Base-by-base conservation (phyloP, 495 filamentous ascomycete species). In the Clohesyomyces aquaticus region DNA sequence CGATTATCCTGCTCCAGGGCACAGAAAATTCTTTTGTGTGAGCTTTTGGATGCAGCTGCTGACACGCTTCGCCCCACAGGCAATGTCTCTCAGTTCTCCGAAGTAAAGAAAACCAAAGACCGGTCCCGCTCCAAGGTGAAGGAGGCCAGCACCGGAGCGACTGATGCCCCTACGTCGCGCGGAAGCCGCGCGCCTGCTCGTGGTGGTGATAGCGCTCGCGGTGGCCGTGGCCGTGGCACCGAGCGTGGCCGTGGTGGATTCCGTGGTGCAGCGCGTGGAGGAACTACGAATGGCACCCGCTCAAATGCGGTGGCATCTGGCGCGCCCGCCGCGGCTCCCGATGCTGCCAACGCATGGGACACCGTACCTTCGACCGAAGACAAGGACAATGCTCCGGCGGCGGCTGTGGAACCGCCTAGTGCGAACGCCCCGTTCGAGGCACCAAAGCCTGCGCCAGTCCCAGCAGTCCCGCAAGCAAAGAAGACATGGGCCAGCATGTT, bases 51-150 rank as follows among this genome's bases (percentile, higher is more conserved):
- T 50, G 18, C 47, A 8, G n/a, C 43, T 57, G 43, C 64, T 71
- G 18, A 65, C 66, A 10, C n/a, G 41, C 53, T 43, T 56, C 49
- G 35, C 51, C 48, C 27, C 28, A 2, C 71, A 97, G 93, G 93
- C 66, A 87, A 87, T 58, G 88, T 96, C 68, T 86, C 91, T 64
- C 91, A 93, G 81, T 99, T 95, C 89, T 90, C 87, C 63, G 91
- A 96, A 77, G 92, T 98, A 72, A 91, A 93, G 78, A 96, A 96
- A 82, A 88, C 87, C 73, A 90, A 91, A 77, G 90, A 94, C 72
- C 82, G 90, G 65, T 82, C 85, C 68, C 87, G 87, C 65, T 84
- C 93, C 53, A 99, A 96, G 82, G 78, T 82, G 60, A 93, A 96
- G 79, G 89, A 94, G 58, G 73, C 81, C 46, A 56, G 66, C 35